A percentile compares a stretch with the other conserved stretches of the same genome.
Evolutionary conservation across 257 asterid species (phyloP).

Genomic region (Solanum acaule): DNA sequence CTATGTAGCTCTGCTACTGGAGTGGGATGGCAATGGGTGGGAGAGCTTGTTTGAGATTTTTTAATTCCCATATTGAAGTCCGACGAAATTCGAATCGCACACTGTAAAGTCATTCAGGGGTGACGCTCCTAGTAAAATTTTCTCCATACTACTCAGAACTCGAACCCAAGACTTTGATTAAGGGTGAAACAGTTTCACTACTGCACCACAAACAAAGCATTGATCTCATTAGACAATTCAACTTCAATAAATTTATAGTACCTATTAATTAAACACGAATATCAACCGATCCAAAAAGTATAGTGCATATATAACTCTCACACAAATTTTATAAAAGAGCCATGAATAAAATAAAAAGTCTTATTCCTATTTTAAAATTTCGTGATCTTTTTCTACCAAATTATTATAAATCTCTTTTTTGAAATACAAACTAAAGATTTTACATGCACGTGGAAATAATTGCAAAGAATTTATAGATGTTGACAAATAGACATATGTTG

Average conservation of each 20-base stretch:
- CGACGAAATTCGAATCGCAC: rapidly evolving
- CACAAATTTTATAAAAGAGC: not conserved
- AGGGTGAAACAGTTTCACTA: too few species aligned
- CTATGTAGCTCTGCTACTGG: too few species aligned
- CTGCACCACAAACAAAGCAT: too few species aligned
- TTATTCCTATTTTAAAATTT: not conserved
- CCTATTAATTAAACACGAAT: not conserved
- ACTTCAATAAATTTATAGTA: too few species aligned
- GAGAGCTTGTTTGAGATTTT: too few species aligned
- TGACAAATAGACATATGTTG: not conserved
- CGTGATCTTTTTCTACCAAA: not conserved
- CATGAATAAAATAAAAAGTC: not conserved
- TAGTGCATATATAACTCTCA: not conserved
- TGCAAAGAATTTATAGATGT: not conserved
- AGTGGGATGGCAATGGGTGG: too few species aligned
- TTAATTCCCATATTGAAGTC: too few species aligned
- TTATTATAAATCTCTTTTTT: too few species aligned
- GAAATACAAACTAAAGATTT: not conserved
- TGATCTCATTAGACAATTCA: too few species aligned
- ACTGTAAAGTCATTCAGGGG: too few species aligned
- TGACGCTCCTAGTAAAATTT: too few species aligned
- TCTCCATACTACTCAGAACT: rapidly evolving
- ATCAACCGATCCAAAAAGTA: not conserved
- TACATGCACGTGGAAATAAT: not conserved
- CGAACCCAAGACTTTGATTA: rapidly evolving